Base-by-base conservation (phyloP, 305 asterid genomes). In the Ilex paraguariensis region DNA sequence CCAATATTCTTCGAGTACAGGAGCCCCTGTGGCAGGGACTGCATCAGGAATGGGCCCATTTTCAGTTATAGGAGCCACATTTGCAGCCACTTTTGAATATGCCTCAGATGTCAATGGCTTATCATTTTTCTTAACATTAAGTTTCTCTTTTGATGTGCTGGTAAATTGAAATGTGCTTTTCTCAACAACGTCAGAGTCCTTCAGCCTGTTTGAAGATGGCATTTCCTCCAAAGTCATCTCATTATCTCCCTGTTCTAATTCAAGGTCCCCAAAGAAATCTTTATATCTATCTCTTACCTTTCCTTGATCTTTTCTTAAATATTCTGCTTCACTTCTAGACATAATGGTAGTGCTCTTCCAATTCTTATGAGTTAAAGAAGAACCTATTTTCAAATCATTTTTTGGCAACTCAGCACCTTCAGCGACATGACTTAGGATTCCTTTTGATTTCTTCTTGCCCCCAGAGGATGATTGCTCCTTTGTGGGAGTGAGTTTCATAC, bases 1-100 rank as follows among this genome's bases (percentile, higher is more conserved):
- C 99, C 99, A 94, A 74, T 84, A 84, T 78, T 94, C 99, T 51
- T 88, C 64, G 51, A 77, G 86, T 54, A 82, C 59, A 55, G 97
- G 96, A 70, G 76, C 73, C 61, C 56, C 73, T 68, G 82, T 79
- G 9, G 73, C 44, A 64, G 85, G 81, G 62, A 73, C 63, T 73
- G 81, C 82, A 73, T 83, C 81, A 50, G 87, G 70, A 65, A 72
- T 77, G 52, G 62, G 82, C 68, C 78, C 87, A 65, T 64, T 66
- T 66, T 72, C 87, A 62, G 42, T 44, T 59, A 72, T 68, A 64
- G 77, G 81, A 30, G 73, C 76, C 44, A 61, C 60, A n/a, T 72
- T 83, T 67, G 87, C 66, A 61, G 76, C 63, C 31, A 68, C 66
- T 54, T 72, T 76, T 59, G 75, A 79, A 77, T 75, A 56, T 66